Evolutionary conservation across 2,329 filamentous ascomycete genomes (phyloP), one percentile per base, ranked within the genome.

Genomic region (Arthroderma sp.): DNA sequence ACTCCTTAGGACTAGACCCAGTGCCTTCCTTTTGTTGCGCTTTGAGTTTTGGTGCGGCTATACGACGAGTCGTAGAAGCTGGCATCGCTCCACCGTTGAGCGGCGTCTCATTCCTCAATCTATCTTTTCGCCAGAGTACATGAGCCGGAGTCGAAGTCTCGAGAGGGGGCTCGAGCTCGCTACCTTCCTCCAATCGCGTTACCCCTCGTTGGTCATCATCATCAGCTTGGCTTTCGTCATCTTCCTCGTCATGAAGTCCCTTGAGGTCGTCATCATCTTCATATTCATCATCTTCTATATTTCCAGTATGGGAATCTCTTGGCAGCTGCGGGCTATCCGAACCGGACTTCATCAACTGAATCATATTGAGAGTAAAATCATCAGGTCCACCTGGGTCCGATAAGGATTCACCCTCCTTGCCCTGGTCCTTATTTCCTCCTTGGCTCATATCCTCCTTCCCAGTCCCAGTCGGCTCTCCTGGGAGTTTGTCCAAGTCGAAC

Each of bases 121-220:
- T 33, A 10, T 27, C 29, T 22, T 29, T 37, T 42, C 58, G 60
- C 42, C 47, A 47, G 38, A 66, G 49, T 6, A 67, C 31, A 48
- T 66, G 64, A 11, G 63, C 65, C 4, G 64, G 64, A 0, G 64
- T 67, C 1, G 64, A 67, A 59, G 66, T 67, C 44, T 67, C 64
- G 6, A 65, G 53, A 2, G 64, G 63, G 6, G 63, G 63, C 2
- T 60, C 64, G 36, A 66, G 64, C 52, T 67, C 63, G 38, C 63
- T 67, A 42, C 64, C 60, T 40, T 65, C 64, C 6, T 53, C 59
- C 5, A 61, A 51, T 5, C 60, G 58, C 1, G 49, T 52, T n/a
- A 30, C 40, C 30, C 48, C 49, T 32, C 53, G 40, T 29, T 45
- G 48, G 32, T 45, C 45, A 11, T 47, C 47, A 29, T 49, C 38